Evolutionary conservation across 768 basidiomycete genomes (phyloP), one percentile per base, ranked within the genome.

Genomic region (Pleurotus platypus): DNA sequence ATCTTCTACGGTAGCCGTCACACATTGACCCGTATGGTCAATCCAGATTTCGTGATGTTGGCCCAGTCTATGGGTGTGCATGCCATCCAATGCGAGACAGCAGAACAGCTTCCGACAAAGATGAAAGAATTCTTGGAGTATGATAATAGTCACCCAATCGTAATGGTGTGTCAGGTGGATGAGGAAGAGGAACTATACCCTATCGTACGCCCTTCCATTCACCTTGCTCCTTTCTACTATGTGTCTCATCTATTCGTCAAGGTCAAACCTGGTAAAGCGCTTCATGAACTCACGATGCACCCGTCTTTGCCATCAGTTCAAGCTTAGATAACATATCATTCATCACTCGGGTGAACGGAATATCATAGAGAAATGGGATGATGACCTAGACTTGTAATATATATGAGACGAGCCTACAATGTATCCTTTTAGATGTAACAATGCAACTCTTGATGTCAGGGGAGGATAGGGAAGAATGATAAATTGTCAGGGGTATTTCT

Each of bases 71-170:
- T 98, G 94, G 83, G 87, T 51, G 90, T 95, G 26, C 92, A 96
- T 65, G 95, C 90, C n/a, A 84, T 98, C 64, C 82, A 92, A 59
- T 92, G 88, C 69, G 71, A 76, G 48, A 81, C 67, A 24, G 67
- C 79, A 1, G 86, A 79, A 46, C 94, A 99, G 53, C 80, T 99
- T 6, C 92, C 94, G 0, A 84, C 81, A 35, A 97, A 90, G 81
- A 98, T 99, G 94, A 94, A 94, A 78, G 94, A 98, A 79, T 95
- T 99, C 76, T 78, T 99, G 61, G 95, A 95, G 75, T 96, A 94
- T 69, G 91, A 96, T 63, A 85, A 82, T 58, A 80, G 79, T 57
- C 88, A 83, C 71, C 97, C 97, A 2, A 81, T 98, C 40, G 71
- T 99, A 60, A 76, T 99, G 79, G 97, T 98, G 73, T 96, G 93